Evolutionary conservation across 2,329 filamentous ascomycete genomes (phyloP), one percentile per base, ranked within the genome.

Genomic region (Colletotrichum lindemuthianum): DNA sequence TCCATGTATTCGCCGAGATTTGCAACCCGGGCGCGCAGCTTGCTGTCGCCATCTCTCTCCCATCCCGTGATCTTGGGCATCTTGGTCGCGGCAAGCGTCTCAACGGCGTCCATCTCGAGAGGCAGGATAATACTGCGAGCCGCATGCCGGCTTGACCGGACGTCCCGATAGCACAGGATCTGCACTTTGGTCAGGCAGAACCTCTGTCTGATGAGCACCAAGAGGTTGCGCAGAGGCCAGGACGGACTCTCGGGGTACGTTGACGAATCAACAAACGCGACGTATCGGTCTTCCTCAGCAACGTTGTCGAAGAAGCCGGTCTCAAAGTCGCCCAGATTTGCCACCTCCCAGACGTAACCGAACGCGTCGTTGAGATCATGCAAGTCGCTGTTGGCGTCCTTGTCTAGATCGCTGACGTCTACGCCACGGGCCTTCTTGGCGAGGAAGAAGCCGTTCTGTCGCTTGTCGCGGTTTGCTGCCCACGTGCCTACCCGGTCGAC

Each of bases 381-480:
- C 40, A 67, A 44, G 6, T 68, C 67, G 39, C 60, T 58, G 34
- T 68, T 67, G 4, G 59, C 61, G 15, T 65, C 67, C 49, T 64
- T 59, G 44, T 61, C 57, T 10, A 66, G 41, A 9, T 63, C 55
- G 43, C 63, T 60, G 41, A 73, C 60, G 55, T 71, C 67, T 7
- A 56, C 57, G 45, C 56, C 69, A 2, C 82, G 83, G 33, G 90
- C 79, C 71, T 90, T 92, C 78, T 97, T 97, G 8, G 90, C 94
- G n/a, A 99, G 81, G 76, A 99, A 99, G 79, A 98, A 99, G 9
- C 96, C 96, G 74, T 95, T 90, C 77, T 99, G 93, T 53, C 93
- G 87, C 40, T 86, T 84, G 76, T 98, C 94, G 37, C 86, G 85
- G 24, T 84, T 82, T 72, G 95, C 96, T 67, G 89, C 88, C 93